These are phyloP conservation scores for Fusarium cyanostomum DNA, from an alignment of 2,329 filamentous ascomycete genomes.

Conservation along the genomic window DNA sequence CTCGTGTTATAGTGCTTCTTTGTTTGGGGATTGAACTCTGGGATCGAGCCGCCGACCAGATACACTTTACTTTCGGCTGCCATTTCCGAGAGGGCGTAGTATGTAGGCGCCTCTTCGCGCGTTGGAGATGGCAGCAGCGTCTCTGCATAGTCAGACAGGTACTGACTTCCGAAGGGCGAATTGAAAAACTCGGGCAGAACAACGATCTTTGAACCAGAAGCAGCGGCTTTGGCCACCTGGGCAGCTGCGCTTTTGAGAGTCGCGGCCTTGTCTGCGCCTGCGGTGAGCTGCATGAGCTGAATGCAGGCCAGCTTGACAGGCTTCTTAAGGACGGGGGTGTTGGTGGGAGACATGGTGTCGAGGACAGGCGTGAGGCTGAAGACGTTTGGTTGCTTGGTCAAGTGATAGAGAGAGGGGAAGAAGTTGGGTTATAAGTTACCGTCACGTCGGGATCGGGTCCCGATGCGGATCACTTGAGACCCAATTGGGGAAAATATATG, in stretches of 20 bases:
- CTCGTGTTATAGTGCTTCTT: conserved; percentile 87
- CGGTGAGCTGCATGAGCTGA: conserved; percentile 83
- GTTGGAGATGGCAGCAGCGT: conserved; percentile 77
- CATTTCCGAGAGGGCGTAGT: conserved; percentile 80
- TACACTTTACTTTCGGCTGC: conserved; percentile 81
- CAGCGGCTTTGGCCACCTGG: conserved; percentile 83
- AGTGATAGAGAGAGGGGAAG: too few species aligned
- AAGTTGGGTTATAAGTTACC: too few species aligned
- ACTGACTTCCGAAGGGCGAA: conserved; percentile 88
- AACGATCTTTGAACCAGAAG: conserved; percentile 79
- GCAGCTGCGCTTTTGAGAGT: conserved; percentile 82
- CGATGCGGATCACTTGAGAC: too few species aligned
- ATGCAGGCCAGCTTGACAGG: conserved; percentile 81
- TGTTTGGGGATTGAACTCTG: conserved; percentile 70
- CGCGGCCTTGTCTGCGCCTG: conserved; percentile 79
- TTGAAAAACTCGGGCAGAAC: conserved; percentile 98
- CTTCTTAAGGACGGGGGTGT: conserved; percentile 67
- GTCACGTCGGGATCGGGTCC: too few species aligned
- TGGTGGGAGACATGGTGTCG: background rate
- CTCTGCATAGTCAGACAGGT: conserved; percentile 91
- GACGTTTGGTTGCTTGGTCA: too few species aligned
- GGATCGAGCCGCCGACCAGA: conserved; percentile 89
- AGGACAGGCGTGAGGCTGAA: background rate
- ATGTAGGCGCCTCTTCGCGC: conserved; percentile 76
- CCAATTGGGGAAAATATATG: too few species aligned